Base-by-base conservation (phyloP, 306 rosid species). In the Cicer chorassanicum region DNA sequence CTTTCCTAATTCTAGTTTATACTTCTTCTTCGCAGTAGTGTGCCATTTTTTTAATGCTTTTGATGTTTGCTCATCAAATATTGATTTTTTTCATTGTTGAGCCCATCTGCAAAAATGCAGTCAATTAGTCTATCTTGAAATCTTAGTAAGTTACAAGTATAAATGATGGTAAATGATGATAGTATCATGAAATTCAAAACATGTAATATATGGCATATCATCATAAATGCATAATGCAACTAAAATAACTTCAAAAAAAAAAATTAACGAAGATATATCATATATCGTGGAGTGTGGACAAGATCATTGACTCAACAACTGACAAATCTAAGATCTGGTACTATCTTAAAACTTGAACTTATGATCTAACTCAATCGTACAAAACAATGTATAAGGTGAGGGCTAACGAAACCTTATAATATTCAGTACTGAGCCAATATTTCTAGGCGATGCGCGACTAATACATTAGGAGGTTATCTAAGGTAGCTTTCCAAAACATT, bases 61-160 rank as follows among this genome's bases (percentile, higher is more conserved):
- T 1, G 97, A 87, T 56, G 98, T 94, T 75, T 94, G 96, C 48
- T 90, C 97, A n/a, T 94, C 96, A 49, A 92, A 94, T 66, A 94
- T 84, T 53, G 99, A 84, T 70, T 18, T 89, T 89, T 53, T 94
- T 94, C 93, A 94, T 90, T 44, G 76, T 29, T n/a, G 98, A 86
- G 16, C 97, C 99, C 98, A 94, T 94, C 99, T 94, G 87, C 86
- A 16, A 72, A 68, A 68, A 45, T 34, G 18, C 11, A 48, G 1
- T 81, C 38, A 53, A 34, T 70, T 78, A 53, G 43, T 43, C 54
- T 48, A 18, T 53, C 56, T 45, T 19, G 12, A 64, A 65, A 56
- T 8, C 46, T 74, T 14, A 19, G 53, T 39, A 49, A 36, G 63
- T 68, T 39, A n/a, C 34, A 14, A n/a, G 68, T 63, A 38, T 63